Conservation (phyloP, 139 green algal species). For the Bryopsis sp. region DNA sequence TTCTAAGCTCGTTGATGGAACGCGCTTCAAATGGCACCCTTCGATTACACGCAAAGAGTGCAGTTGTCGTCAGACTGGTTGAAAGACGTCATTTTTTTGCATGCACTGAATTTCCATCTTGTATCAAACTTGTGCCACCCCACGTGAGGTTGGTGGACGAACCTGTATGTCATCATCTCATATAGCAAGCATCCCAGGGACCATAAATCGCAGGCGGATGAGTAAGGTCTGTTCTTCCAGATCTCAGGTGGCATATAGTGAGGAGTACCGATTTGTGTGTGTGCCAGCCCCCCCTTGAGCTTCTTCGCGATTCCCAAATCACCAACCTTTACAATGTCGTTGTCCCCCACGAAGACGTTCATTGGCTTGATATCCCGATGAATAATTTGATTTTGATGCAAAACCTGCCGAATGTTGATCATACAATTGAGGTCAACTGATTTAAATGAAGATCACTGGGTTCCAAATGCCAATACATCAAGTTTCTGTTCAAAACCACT, state of each 20-base stretch:
- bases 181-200: slow-evolving; percentile 75
- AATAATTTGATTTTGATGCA: slow-evolving; percentile 63
- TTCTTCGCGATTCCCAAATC: slow-evolving; percentile 80
- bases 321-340: slow-evolving; percentile 64
- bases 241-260: slow-evolving; percentile 83
- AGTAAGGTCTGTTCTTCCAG: slow-evolving; percentile 67
- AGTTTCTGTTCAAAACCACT: slow-evolving; percentile 19
- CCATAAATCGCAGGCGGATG: slow-evolving; percentile 70
- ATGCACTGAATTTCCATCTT: neutral
- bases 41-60: too few species aligned
- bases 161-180: slow-evolving; percentile 70
- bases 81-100: neutral
- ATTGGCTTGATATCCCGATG: slow-evolving; percentile 68
- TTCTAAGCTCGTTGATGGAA: slow-evolving; percentile 51
- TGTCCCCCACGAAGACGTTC: slow-evolving; percentile 62
- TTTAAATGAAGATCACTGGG: neutral
- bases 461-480: neutral
- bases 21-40: slow-evolving; percentile 60
- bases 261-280: slow-evolving; percentile 69
- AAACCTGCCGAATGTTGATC: slow-evolving; percentile 32
- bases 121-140: slow-evolving; percentile 17
- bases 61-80: too few species aligned
- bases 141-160: neutral
- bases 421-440: neutral
- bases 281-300: slow-evolving; percentile 52